These are phyloP conservation scores for Colletotrichum tanaceti DNA, from an alignment of 2,329 filamentous ascomycete genomes.

Conservation along the genomic window DNA sequence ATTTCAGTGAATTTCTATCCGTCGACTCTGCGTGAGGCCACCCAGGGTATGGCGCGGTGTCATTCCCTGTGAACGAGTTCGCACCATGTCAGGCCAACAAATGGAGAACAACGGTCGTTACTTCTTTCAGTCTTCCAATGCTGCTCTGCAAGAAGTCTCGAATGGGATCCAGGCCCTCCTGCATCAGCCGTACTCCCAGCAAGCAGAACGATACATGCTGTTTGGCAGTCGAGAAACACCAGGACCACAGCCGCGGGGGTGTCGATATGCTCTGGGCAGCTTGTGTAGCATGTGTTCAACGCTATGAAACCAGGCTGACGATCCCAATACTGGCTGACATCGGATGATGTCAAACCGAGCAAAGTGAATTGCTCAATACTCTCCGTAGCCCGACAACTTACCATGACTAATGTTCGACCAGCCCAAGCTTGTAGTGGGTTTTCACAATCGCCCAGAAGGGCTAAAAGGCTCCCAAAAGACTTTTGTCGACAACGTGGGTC, in stretches of 20 bases:
- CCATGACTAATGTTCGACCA: no score
- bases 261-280: slow-evolving; percentile 23
- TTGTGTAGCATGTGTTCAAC: slow-evolving; percentile 6
- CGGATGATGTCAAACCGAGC: background rate
- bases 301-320: slow-evolving; percentile 25
- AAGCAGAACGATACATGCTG: background rate
- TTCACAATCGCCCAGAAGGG: background rate
- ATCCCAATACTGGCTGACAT: slow-evolving; percentile 42
- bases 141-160: slow-evolving; percentile 31
- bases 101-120: slow-evolving; percentile 28
- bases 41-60: slow-evolving; percentile 31
- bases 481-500: slow-evolving; percentile 36
- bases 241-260: background rate
- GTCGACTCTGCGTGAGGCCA: slow-evolving; percentile 41
- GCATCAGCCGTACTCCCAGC: slow-evolving; percentile 36
- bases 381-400: no score
- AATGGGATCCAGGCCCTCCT: slow-evolving; percentile 28
- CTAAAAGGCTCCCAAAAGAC: background rate
- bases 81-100: background rate
- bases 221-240: slow-evolving; percentile 11
- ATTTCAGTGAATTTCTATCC: slow-evolving; percentile 21
- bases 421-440: no score
- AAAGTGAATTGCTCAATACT: background rate
- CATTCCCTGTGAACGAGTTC: slow-evolving; percentile 38
- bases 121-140: slow-evolving; percentile 41